Evolutionary conservation across 257 asterid genomes (phyloP).

Genomic region (Marsdenia floribunda): DNA sequence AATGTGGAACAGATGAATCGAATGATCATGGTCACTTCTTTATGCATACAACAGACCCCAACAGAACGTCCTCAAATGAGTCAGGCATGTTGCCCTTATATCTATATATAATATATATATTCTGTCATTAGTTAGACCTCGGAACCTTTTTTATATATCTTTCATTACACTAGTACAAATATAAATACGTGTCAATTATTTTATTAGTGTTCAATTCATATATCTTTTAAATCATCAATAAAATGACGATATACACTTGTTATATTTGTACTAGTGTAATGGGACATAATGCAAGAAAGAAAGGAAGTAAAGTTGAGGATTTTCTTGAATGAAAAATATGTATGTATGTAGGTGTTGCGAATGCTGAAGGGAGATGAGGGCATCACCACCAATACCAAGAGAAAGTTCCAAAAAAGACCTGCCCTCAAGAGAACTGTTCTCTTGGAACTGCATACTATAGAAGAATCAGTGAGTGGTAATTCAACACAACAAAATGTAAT

Average conservation of each 20-base stretch:
- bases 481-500: slow-evolving; percentile 14
- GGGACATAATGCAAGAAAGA: no score
- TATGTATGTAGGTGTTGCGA: slow-evolving; percentile 48
- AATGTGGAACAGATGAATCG: slow-evolving; percentile 63
- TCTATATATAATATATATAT: neutral
- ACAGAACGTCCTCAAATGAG: slow-evolving; percentile 84
- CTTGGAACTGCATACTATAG: slow-evolving; percentile 9
- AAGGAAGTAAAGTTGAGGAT: no score
- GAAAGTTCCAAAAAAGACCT: slow-evolving; percentile 66
- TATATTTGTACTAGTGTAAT: no score
- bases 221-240: no score
- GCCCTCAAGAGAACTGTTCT: slow-evolving; percentile 53
- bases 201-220: no score
- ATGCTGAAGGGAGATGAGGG: slow-evolving; percentile 73
- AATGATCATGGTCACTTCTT: slow-evolving; percentile 59
- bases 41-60: slow-evolving; percentile 65
- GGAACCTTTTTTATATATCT: no score
- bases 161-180: no score
- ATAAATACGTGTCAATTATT: no score
- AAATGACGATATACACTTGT: no score
- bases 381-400: slow-evolving; percentile 41
- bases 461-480: slow-evolving; percentile 14
- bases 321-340: no score
- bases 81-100: slow-evolving; percentile 43
- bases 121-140: no score